A percentile compares a stretch with the other conserved stretches of the same genome.
These are phyloP conservation scores for Verticillium longisporum DNA, from an alignment of 2,329 filamentous ascomycete species.

Conservation along the genomic window DNA sequence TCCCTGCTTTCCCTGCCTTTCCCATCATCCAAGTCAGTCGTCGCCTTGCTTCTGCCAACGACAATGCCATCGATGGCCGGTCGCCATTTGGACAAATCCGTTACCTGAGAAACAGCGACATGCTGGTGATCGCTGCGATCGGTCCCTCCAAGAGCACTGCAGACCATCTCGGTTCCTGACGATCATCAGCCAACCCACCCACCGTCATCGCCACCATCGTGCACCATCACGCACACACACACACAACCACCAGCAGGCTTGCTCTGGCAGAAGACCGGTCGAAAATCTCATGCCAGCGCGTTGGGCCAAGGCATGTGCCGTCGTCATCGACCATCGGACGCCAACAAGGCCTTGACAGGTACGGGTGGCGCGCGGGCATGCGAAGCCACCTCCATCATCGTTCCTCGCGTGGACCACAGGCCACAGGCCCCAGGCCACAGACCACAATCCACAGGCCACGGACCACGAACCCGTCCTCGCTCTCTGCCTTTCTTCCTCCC, in stretches of 20 bases:
- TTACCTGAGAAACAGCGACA: background rate
- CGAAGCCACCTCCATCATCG: background rate
- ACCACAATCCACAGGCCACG: background rate
- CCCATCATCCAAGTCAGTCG: background rate
- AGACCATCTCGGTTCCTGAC: background rate
- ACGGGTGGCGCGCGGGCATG: background rate
- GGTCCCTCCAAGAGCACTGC: background rate
- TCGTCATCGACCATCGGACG: background rate
- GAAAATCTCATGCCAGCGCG: background rate
- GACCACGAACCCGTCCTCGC: background rate
- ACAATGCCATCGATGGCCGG: background rate
- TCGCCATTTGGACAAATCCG: background rate
- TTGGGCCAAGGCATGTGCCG: background rate
- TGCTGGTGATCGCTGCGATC: background rate
- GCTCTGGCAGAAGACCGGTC: background rate
- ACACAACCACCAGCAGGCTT: background rate
- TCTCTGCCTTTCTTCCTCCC: background rate
- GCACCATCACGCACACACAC: background rate
- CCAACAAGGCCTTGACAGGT: background rate
- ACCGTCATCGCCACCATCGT: background rate
- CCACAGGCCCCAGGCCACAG: background rate
- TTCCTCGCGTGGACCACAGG: background rate
- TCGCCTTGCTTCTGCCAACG: background rate
- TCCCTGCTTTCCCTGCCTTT: background rate
- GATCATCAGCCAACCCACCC: background rate